phyloP scores from a whole-genome alignment of 2,329 filamentous ascomycete species.

The Blastomyces parvus region DNA sequence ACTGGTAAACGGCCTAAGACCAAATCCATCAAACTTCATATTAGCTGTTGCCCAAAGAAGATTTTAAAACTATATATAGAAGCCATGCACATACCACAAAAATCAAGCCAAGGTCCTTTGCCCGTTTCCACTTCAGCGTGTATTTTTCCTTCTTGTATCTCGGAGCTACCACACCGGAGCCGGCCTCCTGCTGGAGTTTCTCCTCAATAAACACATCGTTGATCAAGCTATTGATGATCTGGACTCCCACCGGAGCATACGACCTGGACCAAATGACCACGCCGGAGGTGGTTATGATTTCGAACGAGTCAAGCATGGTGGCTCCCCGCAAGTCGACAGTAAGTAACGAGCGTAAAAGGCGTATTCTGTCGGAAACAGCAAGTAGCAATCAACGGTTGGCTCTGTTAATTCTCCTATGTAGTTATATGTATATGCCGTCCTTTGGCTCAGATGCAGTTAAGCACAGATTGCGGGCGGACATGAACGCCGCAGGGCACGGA shows the following conservation, averaged over 20 bases:
- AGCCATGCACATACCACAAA: conserved; percentile 61
- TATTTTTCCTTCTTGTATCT: conserved; percentile 87
- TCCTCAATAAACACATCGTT: conserved; percentile 97
- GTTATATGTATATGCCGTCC: background rate
- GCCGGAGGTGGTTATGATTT: conserved; percentile 90
- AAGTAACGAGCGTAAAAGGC: background rate
- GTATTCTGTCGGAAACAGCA: background rate
- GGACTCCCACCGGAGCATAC: conserved; percentile 68
- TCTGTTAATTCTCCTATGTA: no score
- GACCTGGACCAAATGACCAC: conserved; percentile 94
- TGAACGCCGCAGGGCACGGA: background rate
- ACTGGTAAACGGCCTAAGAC: conserved; percentile 83
- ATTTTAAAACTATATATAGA: background rate
- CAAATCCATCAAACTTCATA: background rate
- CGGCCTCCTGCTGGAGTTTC: conserved; percentile 54
- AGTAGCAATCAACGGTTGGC: background rate
- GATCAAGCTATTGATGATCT: conserved; percentile 89
- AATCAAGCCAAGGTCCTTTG: conserved; percentile 86
- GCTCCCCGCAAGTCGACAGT: background rate
- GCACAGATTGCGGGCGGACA: background rate
- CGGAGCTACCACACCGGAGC: conserved; percentile 53
- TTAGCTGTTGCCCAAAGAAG: conserved; percentile 5
- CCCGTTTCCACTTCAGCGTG: conserved; percentile 84
- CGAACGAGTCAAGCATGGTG: conserved; percentile 87
- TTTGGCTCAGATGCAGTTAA: background rate